Conservation (phyloP, 2,329 filamentous ascomycete species). For the Calycina herbarum region DNA sequence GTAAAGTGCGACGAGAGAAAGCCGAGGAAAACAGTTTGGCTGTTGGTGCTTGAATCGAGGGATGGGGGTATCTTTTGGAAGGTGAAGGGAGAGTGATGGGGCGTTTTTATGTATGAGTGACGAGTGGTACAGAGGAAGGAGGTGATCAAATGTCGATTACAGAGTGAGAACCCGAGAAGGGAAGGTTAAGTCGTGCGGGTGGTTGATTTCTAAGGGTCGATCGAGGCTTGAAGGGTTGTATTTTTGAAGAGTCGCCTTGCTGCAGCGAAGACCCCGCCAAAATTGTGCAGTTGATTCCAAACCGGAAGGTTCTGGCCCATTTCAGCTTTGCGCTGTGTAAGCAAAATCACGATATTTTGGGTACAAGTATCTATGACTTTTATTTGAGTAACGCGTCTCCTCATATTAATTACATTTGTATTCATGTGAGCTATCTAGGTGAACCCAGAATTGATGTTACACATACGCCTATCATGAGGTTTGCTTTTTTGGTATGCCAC, state of each 20-base stretch:
- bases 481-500: neutral
- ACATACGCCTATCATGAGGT: neutral
- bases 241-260: constrained; percentile 8
- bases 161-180: constrained; percentile 3
- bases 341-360: neutral
- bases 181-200: constrained; percentile 14
- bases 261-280: constrained; percentile 21
- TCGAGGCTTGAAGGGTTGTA: neutral
- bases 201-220: constrained; percentile 30
- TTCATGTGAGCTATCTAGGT: neutral
- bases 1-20: constrained; percentile 68
- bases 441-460: neutral
- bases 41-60: constrained; percentile 39
- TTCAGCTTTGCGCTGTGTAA: constrained; percentile 15
- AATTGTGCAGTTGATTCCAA: constrained; percentile 25
- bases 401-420: neutral
- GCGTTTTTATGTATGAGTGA: neutral
- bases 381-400: neutral
- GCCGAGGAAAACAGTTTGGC: constrained; percentile 92
- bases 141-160: neutral
- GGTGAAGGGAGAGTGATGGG: neutral
- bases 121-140: neutral
- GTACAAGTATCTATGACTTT: too few species aligned
- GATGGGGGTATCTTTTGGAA: constrained; percentile 7
- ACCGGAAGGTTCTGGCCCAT: constrained; percentile 22